Evolutionary conservation across 352 stramenopile species (phyloP).

Genomic region (Blastocystis hominis): DNA sequence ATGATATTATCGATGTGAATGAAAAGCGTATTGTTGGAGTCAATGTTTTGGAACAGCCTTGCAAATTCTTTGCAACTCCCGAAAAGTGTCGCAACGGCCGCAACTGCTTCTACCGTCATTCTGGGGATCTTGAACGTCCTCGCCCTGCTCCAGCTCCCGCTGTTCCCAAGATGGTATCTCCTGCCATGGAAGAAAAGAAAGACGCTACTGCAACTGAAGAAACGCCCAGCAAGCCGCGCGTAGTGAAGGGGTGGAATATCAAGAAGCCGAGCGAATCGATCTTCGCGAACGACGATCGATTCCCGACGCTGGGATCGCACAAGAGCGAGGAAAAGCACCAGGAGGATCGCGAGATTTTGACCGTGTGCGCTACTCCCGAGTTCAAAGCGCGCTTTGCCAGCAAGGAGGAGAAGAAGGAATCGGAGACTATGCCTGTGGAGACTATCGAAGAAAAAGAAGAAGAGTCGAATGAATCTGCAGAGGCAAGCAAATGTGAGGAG

Average conservation of each 20-base stretch:
- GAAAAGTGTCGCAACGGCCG: constrained; percentile 6
- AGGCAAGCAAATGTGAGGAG: neutral
- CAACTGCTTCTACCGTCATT: constrained; percentile 22
- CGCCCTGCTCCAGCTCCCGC: neutral
- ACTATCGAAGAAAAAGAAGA: neutral
- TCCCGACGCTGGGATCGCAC: neutral
- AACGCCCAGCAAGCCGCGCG: neutral
- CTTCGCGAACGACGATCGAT: neutral
- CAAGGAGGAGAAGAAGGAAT: neutral
- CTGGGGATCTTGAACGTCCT: neutral
- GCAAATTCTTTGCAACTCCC: constrained; percentile 21
- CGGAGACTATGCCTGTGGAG: neutral
- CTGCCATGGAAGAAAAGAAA: neutral
- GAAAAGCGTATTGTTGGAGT: constrained; percentile 46
- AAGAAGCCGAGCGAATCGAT: neutral
- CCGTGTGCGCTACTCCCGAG: too few relatives aligned
- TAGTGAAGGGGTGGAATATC: neutral
- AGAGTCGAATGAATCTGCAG: neutral
- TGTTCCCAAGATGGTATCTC: neutral
- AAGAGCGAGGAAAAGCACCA: neutral
- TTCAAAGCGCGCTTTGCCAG: neutral
- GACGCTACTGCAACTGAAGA: neutral
- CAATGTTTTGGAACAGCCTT: constrained; percentile 16
- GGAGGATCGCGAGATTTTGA: neutral
- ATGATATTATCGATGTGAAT: constrained; percentile 32